Evolutionary conservation across 495 filamentous ascomycete species (phyloP), one percentile per base, ranked within the genome.

Genomic region (Lasiosphaeria hispida): DNA sequence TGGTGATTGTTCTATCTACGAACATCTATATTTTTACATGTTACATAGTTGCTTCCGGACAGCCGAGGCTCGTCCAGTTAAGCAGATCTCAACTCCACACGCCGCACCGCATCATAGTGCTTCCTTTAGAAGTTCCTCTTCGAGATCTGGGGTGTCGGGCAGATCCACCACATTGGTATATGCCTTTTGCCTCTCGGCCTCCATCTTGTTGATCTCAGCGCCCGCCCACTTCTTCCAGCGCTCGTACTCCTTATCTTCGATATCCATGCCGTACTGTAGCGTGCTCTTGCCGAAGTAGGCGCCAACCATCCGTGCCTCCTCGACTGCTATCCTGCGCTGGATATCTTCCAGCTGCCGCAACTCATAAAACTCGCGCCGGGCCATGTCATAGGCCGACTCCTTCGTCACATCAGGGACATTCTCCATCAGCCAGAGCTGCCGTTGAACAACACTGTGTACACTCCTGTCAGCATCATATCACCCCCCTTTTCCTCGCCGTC

Each of bases 321-420:
- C 94, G 18, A 82, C 80, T 1, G 92, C 91, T 63, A 97, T 84
- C 63, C 92, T 83, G 57, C 85, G 83, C 73, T 94, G 85, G 43
- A 94, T 83, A 53, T 97, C 92, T 66, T 95, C 85, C 60, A 84
- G 74, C 55, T 96, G 83, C 55, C 93, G 86, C 55, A 92, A 70
- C 50, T 78, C 76, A 74, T 97, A 97, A 75, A 98, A 96, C 72
- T 98, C 94, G 61, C 85, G 85, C 34, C 95, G 86, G 15, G 89
- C 92, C 44, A 77, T 79, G 75, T 97, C 92, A 75, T 97, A 98
- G n/a, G 93, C 90, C 59, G 75, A 59, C 11, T 76, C 76, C 68
- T 82, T 80, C 38, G 77, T 83, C 65, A 89, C 81, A 40, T 75
- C 75, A 10, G 9, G 8, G 1, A 78, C 63, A 60, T 88, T 82